Evolutionary conservation across 208 protist species (phyloP).

Genomic region (Acanthamoeba triangularis): DNA sequence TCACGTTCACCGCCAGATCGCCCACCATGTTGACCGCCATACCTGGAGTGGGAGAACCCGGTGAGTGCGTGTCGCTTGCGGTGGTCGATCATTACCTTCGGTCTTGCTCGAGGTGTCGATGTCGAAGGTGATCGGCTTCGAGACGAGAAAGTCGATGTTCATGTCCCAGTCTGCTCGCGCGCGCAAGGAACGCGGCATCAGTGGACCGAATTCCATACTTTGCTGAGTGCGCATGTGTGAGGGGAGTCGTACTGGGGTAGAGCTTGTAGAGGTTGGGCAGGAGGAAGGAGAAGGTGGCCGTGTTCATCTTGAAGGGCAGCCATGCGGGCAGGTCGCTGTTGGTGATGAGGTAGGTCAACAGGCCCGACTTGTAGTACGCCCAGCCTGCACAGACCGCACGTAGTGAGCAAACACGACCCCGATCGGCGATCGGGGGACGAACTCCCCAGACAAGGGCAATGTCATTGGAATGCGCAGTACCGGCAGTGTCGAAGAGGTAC

Average conservation of each 20-base stretch:
- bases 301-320: conserved; percentile 38
- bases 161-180: not conserved
- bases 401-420: too few relatives aligned
- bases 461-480: not conserved
- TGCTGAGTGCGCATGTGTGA: too few relatives aligned
- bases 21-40: not conserved
- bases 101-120: not conserved
- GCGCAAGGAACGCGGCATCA: not conserved
- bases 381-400: not conserved
- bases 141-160: not conserved
- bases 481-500: conserved; percentile 22
- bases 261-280: conserved; percentile 28
- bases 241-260: not conserved
- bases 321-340: conserved; percentile 17
- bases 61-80: not conserved
- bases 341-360: conserved; percentile 25
- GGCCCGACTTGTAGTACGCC: conserved; percentile 40
- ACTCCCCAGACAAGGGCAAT: too few relatives aligned
- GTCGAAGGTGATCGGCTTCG: not conserved
- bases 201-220: too few relatives aligned
- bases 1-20: not conserved
- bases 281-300: conserved; percentile 30
- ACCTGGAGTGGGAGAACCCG: not conserved
- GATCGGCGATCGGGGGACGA: too few relatives aligned
- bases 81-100: not conserved